Conservation (phyloP, 1,284 basidiomycete species). For the Cutaneotrichosporon curvatum region DNA sequence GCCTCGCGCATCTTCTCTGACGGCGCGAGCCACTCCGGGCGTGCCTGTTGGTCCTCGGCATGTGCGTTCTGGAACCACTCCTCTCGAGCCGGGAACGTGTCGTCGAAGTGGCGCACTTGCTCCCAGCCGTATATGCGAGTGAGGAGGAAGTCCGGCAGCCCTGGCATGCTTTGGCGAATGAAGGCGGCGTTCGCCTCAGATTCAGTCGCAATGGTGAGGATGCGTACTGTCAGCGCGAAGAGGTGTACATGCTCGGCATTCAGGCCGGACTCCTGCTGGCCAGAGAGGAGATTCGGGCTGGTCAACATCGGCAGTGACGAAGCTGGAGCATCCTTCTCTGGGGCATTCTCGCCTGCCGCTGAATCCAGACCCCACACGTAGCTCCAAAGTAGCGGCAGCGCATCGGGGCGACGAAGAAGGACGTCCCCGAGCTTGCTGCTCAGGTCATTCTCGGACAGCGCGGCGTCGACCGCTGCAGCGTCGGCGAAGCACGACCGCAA, state of each 20-base stretch:
- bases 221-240: slow-evolving; percentile 22
- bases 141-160: slow-evolving; percentile 30
- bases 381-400: slow-evolving; percentile 30
- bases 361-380: slow-evolving; percentile 28
- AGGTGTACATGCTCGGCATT: slow-evolving; percentile 6
- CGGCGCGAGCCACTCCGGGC: slow-evolving; percentile 23
- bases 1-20: slow-evolving; percentile 16
- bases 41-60: slow-evolving; percentile 13
- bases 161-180: slow-evolving; percentile 24
- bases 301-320: background rate
- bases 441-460: slow-evolving; percentile 9
- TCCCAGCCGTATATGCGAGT: slow-evolving; percentile 30
- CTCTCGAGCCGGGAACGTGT: slow-evolving; percentile 30
- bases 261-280: background rate
- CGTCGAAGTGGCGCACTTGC: slow-evolving; percentile 24
- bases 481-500: slow-evolving; percentile 25
- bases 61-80: slow-evolving; percentile 27
- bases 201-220: slow-evolving; percentile 19
- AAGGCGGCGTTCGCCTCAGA: slow-evolving; percentile 23
- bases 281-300: background rate
- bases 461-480: slow-evolving; percentile 1
- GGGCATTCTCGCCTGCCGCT: background rate
- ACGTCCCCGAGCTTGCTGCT: slow-evolving; percentile 23
- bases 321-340: too few relatives aligned
- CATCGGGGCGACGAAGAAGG: slow-evolving; percentile 20